Base-by-base conservation (phyloP, 345 rosid genomes). In the Murraya paniculata region DNA sequence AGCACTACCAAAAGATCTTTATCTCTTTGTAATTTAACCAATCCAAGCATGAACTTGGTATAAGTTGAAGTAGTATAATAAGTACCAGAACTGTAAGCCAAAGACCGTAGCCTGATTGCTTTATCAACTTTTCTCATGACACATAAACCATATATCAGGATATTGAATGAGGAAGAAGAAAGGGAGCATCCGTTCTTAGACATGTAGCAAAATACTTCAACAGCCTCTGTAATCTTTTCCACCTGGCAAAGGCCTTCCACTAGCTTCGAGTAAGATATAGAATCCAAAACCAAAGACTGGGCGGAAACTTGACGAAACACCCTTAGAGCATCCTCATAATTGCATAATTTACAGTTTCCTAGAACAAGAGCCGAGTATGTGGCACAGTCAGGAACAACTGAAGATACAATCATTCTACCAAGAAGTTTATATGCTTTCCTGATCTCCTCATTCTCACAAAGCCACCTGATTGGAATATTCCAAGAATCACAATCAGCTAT, bases 391-490 rank as follows among this genome's bases (percentile, higher is more conserved):
- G 89, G 90, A 80, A 74, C 53, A 62, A 72, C 45, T 19, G 88
- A 85, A 62, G 70, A 73, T 58, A 79, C 48, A 75, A 82, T 77
- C 90, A 86, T 89, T 76, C 87, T 87, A 38, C 85, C 86, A 4
- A 89, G 86, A 82, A 87, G 74, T 80, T 85, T 89, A 39, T 77
- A 72, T 30, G 85, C 85, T 68, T 86, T 85, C 73, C 76, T 75
- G 45, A 85, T 75, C 28, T 70, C 70, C 33, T 28, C 61, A 50
- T 85, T 80, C 77, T 86, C 85, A 71, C 86, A 89, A 60, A 86
- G 83, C 86, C 89, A 87, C 64, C 88, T 80, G 77, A 89, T 81
- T 30, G 75, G 79, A 83, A 83, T 78, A 80, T 87, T 87, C 89
- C 92, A 87, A 64, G 90, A 88, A 77, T 82, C 76, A 62, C 87